A percentile compares a stretch with the other conserved stretches of the same genome.
Evolutionary conservation across 2,329 filamentous ascomycete species (phyloP).

Genomic region (Neophaeococcomyces mojaviensis): DNA sequence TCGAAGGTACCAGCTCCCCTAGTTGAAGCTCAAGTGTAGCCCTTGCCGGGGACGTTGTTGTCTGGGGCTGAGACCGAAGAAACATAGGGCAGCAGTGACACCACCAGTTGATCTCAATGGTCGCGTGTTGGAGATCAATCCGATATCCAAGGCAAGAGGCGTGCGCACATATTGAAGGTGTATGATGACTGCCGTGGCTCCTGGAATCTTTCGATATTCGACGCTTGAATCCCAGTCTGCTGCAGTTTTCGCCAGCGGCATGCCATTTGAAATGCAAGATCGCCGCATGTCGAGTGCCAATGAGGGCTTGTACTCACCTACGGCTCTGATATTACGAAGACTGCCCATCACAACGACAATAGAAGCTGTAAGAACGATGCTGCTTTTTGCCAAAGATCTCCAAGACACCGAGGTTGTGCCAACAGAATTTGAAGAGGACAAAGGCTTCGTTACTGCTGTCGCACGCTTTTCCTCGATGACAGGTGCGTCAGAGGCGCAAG

Average conservation of each 20-base stretch:
- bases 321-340: constrained; percentile 50
- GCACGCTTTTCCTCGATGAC: constrained; percentile 51
- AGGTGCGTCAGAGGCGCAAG: constrained; percentile 53
- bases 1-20: too few species aligned
- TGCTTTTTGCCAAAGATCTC: constrained; percentile 59
- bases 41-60: not conserved
- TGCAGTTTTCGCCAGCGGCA: not conserved
- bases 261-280: constrained; percentile 10
- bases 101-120: not conserved
- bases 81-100: not conserved
- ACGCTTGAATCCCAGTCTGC: not conserved
- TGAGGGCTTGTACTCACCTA: constrained; percentile 15
- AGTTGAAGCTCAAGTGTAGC: too few species aligned
- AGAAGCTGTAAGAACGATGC: constrained; percentile 54
- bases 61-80: not conserved
- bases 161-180: not conserved
- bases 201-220: not conserved
- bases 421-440: constrained; percentile 49
- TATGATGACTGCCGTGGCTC: constrained; percentile 6
- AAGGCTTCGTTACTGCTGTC: constrained; percentile 50
- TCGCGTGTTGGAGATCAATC: not conserved
- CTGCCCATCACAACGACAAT: constrained; percentile 51
- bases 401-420: constrained; percentile 52
- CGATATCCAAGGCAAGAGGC: not conserved
- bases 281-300: constrained; percentile 22